Conservation (phyloP, 192 early-diverging fungal genomes). For the Entrophospora sp. region DNA sequence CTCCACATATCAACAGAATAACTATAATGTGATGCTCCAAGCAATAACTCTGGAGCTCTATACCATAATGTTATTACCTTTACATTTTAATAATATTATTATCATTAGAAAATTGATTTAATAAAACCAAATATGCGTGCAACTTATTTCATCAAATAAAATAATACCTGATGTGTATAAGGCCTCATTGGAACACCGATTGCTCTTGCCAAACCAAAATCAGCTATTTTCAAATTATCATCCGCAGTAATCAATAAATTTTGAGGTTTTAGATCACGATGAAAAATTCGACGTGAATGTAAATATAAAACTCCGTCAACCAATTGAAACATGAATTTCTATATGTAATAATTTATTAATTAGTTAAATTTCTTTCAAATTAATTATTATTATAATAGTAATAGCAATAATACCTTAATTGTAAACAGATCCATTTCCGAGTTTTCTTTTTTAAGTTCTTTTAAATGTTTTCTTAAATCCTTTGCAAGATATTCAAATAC, state of each 20-base stretch:
- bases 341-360: slow-evolving; percentile 13
- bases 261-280: slow-evolving; percentile 80
- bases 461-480: slow-evolving; percentile 22
- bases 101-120: no score
- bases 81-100: no score
- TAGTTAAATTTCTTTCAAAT: background rate
- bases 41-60: slow-evolving; percentile 87
- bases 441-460: background rate
- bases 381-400: no score
- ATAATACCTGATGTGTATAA: slow-evolving; percentile 82
- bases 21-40: slow-evolving; percentile 83
- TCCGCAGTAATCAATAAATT: slow-evolving; percentile 77
- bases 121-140: no score
- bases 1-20: slow-evolving; percentile 97
- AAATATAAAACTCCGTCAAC: slow-evolving; percentile 80
- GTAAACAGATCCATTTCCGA: background rate
- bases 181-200: slow-evolving; percentile 87
- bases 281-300: slow-evolving; percentile 66
- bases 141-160: background rate
- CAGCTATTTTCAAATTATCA: slow-evolving; percentile 80
- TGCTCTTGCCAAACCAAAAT: slow-evolving; percentile 79
- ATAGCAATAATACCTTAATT: background rate
- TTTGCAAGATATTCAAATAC: slow-evolving; percentile 83
- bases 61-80: slow-evolving; percentile 91
- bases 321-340: slow-evolving; percentile 91